Base-by-base conservation (phyloP, 257 asterid species). In the Coffea eugenioides region DNA sequence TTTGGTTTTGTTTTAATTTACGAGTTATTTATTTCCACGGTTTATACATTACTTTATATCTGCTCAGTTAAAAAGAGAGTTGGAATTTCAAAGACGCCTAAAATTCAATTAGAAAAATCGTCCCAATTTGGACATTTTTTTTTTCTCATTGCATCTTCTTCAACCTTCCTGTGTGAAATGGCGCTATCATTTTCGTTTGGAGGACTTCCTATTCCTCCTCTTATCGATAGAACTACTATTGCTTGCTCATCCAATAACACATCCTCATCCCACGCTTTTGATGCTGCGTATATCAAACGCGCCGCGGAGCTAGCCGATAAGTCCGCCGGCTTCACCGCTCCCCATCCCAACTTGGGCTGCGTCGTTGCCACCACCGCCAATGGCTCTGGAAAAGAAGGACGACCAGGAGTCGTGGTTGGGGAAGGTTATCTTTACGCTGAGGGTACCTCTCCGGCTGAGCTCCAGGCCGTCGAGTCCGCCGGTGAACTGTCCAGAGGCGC, bases 311-410 rank as follows among this genome's bases (percentile, higher is more conserved):
- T 96, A 70, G 96, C 98, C 6, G 99, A 96, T 77, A 91, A 83
- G 78, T 95, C 97, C 0, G 97, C 97, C 1, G 98, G 99, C 15
- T 84, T 90, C 81, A 94, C 97, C 4, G 97, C 99, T 51, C 99
- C 98, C 21, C 98, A 95, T 81, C 99, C 99, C 0, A 95, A 95
- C 86, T 93, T 87, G 74, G 99, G 99, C 16, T 95, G 99, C 74
- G 89, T 95, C 67, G 91, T 95, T 41, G 87, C 93, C 76, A 68
- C 83, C 76, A 71, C 83, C 49, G 46, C 79, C n/a, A 27, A 36
- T 43, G 82, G 79, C 48, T 88, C 78, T 54, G 70, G 82, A 73
- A 5, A 54, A 34, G 87, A 82, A 69, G 83, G 76, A 10, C 86
- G 84, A 69, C 15, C 21, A 52, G 83, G 75, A 10, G 80, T 61